Evolutionary conservation across 306 rosid species (phyloP), one percentile per base, ranked within the genome.

Genomic region (Trifolium pratense): DNA sequence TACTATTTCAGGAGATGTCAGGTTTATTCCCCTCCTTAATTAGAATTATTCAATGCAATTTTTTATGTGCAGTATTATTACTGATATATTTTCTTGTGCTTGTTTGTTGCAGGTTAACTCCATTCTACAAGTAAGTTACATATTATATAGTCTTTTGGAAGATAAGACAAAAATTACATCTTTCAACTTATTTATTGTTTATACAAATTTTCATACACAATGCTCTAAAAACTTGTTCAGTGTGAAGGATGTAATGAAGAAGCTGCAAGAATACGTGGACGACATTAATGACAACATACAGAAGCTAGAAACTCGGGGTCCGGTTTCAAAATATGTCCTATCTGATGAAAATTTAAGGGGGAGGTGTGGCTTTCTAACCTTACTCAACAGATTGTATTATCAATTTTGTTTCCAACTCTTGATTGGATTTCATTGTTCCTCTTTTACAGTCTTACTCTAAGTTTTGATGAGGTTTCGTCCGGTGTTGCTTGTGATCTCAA

Each of bases 1-100:
- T 77, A 89, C 91, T 56, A 71, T 93, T 75, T 86, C 98, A 29
- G 98, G 98, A 78, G 97, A 93, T 78, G 96, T 93, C 91, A 91
- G 97, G 97, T 91, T 72, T 71, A 52, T 70, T 31, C 75, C 70
- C 51, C 81, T 75, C 69, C 69, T 16, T 16, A n/a, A n/a, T n/a
- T n/a, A 62, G 15, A 62, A 18, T 79, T 59, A 45, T 66, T 29
- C 36, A 13, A 40, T 40, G 29, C 67, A 21, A 59, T 70, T 78
- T n/a, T 21, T 57, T 34, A 26, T 62, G 68, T 80, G 53, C 43
- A 40, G 17, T 32, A 46, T 51, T 11, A 60, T 68, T 73, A 66
- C 58, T 37, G 32, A 68, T 70, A 7, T 79, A 12, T 78, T 37
- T 57, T 55, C 51, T 4, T 5, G 81, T 71, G 82, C 64, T 70